Evolutionary conservation across 148 eudicot genomes (phyloP).

Genomic region (Fagopyrum esculentum): DNA sequence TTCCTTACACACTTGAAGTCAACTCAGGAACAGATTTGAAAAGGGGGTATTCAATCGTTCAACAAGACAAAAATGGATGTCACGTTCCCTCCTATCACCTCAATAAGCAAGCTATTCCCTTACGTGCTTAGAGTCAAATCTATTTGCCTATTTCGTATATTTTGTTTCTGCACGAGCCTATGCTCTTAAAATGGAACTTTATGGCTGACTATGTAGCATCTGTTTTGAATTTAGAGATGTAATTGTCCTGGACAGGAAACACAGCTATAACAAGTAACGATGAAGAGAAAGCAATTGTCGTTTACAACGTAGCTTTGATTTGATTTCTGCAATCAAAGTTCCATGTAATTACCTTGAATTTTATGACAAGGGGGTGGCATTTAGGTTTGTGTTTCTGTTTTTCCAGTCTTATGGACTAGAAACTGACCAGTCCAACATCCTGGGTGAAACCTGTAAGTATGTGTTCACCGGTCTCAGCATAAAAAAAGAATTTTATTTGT

Average conservation of each 20-base stretch:
- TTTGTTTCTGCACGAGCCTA: neutral
- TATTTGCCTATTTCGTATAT: no score
- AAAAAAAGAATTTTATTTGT: conserved; percentile 3
- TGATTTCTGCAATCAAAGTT: neutral
- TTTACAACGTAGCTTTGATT: conserved; percentile 58
- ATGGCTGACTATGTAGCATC: neutral
- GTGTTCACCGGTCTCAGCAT: conserved; percentile 8
- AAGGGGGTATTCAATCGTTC: conserved; percentile 87
- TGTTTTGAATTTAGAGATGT: conserved; percentile 3
- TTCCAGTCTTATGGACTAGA: conserved; percentile 60
- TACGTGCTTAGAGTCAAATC: neutral
- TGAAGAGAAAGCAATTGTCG: conserved; percentile 89
- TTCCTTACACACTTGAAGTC: conserved; percentile 85
- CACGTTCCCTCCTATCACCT: no score
- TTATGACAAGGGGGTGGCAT: neutral
- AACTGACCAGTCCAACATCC: conserved; percentile 37
- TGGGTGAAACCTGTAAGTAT: conserved; percentile 71
- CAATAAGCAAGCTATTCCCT: no score
- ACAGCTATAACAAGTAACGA: conserved; percentile 26
- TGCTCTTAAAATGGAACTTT: neutral
- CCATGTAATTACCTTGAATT: neutral
- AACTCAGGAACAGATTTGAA: conserved; percentile 89
- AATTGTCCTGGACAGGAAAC: conserved; percentile 40
- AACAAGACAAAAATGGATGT: no score
- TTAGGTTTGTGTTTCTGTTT: conserved; percentile 16